phyloP scores from a whole-genome alignment of 345 rosid genomes.

The Lagerstroemia speciosa region DNA sequence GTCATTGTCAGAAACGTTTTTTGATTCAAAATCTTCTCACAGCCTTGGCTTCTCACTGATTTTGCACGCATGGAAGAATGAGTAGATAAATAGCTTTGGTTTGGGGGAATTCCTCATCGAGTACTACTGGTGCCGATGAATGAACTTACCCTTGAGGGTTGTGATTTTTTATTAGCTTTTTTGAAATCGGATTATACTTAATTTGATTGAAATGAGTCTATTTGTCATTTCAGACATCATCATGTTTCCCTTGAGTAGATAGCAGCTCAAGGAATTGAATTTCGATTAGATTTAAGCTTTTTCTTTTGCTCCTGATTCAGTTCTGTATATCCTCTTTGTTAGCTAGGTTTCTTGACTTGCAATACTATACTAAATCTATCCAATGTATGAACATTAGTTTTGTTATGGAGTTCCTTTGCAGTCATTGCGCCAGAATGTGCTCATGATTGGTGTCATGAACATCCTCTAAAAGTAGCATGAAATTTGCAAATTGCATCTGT shows the following conservation, averaged over 20 bases:
- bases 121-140: conserved; percentile 30
- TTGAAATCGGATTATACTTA: conserved; percentile 32
- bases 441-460: neutral
- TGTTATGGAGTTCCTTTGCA: neutral
- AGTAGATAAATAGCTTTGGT: conserved; percentile 25
- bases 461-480: neutral
- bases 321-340: neutral
- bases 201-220: conserved; percentile 20
- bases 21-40: conserved; percentile 50
- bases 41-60: conserved; percentile 67
- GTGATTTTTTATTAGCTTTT: conserved; percentile 27
- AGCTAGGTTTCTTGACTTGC: neutral
- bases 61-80: conserved; percentile 90
- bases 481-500: neutral
- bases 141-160: conserved; percentile 22
- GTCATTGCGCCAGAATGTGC: neutral
- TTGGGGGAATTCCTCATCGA: conserved; percentile 17
- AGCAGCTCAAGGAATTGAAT: neutral
- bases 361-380: neutral
- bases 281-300: neutral
- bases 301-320: neutral
- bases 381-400: neutral
- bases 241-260: conserved; percentile 7
- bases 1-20: conserved; percentile 56
- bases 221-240: conserved; percentile 5